phyloP scores from a whole-genome alignment of 2,329 filamentous ascomycete genomes.

The Colletotrichum spinosum region DNA sequence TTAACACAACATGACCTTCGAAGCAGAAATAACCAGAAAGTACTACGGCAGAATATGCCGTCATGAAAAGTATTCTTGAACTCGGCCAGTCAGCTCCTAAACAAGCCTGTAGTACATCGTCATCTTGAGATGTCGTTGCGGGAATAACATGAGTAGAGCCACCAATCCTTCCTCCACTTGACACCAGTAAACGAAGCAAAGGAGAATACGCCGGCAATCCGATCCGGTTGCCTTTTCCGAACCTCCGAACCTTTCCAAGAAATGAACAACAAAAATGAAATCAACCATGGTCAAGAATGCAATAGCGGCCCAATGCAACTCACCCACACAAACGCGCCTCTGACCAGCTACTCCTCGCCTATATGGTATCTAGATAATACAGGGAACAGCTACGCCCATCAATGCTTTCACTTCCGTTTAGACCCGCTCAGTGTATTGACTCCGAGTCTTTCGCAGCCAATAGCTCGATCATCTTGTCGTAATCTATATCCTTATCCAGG shows the following conservation, averaged over 20 bases:
- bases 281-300: background rate
- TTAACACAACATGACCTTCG: no score
- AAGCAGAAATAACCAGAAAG: no score
- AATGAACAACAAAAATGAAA: conserved; percentile 3
- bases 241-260: conserved; percentile 7
- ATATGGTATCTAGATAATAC: conserved; percentile 23
- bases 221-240: conserved; percentile 24
- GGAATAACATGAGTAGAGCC: conserved; percentile 19
- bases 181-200: conserved; percentile 19
- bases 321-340: conserved; percentile 2
- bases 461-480: conserved; percentile 37
- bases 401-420: no score
- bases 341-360: background rate
- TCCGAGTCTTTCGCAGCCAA: conserved; percentile 33
- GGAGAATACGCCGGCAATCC: conserved; percentile 8
- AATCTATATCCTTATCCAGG: conserved; percentile 37
- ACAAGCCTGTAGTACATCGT: no score
- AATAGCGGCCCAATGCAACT: background rate
- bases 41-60: no score
- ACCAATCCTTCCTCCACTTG: conserved; percentile 18
- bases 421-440: background rate
- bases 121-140: background rate
- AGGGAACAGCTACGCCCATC: background rate
- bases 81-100: no score
- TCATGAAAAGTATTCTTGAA: no score